Percentiles rank a stretch among this genome's conserved stretches.
phyloP scores from a whole-genome alignment of 345 rosid species.

The Stellera chamaejasme region DNA sequence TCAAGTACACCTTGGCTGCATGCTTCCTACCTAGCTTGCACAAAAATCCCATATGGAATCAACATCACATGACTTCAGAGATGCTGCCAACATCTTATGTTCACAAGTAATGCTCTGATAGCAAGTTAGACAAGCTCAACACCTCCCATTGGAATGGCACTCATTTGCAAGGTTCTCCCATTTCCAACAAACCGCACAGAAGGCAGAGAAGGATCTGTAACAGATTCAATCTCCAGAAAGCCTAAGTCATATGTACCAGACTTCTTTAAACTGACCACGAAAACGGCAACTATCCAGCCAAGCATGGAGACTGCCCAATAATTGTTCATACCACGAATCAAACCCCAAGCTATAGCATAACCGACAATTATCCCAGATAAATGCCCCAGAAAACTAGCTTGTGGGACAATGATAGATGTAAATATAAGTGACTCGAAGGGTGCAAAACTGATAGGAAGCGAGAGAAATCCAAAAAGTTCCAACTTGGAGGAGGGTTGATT shows the following conservation, averaged over 20 bases:
- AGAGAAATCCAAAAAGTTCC: slow-evolving; percentile 81
- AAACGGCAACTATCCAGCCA: slow-evolving; percentile 69
- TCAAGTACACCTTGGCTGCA: slow-evolving; percentile 3
- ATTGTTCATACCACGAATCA: slow-evolving; percentile 91
- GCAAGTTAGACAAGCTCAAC: slow-evolving; percentile 47
- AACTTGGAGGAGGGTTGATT: slow-evolving; percentile 95
- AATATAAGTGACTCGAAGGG: slow-evolving; percentile 92
- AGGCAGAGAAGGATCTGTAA: slow-evolving; percentile 77
- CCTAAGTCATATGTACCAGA: slow-evolving; percentile 79
- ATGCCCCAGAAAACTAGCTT: slow-evolving; percentile 96
- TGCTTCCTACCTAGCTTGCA: background rate
- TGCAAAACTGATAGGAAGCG: slow-evolving; percentile 94
- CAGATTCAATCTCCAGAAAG: slow-evolving; percentile 84
- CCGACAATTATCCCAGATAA: slow-evolving; percentile 89
- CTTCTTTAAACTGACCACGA: slow-evolving; percentile 77
- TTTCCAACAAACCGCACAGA: slow-evolving; percentile 71
- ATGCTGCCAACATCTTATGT: background rate
- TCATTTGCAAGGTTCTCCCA: slow-evolving; percentile 75
- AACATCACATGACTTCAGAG: slow-evolving; percentile 1
- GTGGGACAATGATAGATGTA: slow-evolving; percentile 96
- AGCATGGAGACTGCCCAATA: slow-evolving; percentile 89
- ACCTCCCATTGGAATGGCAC: slow-evolving; percentile 54
- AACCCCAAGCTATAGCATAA: slow-evolving; percentile 89
- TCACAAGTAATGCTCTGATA: slow-evolving; percentile 1
- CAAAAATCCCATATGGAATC: slow-evolving; percentile 2